Evolutionary conservation across 2,329 filamentous ascomycete genomes (phyloP).

Genomic region (Dactylellina sp.): DNA sequence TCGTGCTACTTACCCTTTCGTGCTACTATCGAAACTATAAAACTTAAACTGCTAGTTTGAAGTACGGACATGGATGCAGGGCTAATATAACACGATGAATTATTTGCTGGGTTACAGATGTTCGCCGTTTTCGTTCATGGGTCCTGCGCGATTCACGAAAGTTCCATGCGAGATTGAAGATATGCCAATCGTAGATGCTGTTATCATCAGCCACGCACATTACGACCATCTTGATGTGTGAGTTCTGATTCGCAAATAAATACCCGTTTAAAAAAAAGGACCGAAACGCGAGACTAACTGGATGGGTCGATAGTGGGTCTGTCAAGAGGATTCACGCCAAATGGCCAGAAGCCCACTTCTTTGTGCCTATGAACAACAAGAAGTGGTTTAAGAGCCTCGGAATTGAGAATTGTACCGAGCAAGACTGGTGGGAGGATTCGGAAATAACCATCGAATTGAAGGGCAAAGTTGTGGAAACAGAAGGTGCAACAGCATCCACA

Average conservation of each 20-base stretch:
- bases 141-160: slow-evolving; percentile 81
- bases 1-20: slow-evolving; percentile 40
- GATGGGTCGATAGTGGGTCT: slow-evolving; percentile 65
- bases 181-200: slow-evolving; percentile 79
- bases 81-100: slow-evolving; percentile 36
- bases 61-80: slow-evolving; percentile 7
- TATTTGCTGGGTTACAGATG: slow-evolving; percentile 69
- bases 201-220: slow-evolving; percentile 88
- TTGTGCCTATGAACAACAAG: slow-evolving; percentile 84
- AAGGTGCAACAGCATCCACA: slow-evolving; percentile 55
- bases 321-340: slow-evolving; percentile 69
- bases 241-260: slow-evolving; percentile 60
- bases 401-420: slow-evolving; percentile 81
- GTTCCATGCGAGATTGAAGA: slow-evolving; percentile 81
- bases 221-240: slow-evolving; percentile 88
- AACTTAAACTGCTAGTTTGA: slow-evolving; percentile 4
- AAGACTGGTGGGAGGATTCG: slow-evolving; percentile 89
- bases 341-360: slow-evolving; percentile 81
- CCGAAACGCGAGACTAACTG: slow-evolving; percentile 64
- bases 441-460: slow-evolving; percentile 55
- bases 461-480: slow-evolving; percentile 55
- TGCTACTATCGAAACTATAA: slow-evolving; percentile 33
- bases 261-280: not conserved
- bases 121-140: slow-evolving; percentile 77
- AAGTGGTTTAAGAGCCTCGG: slow-evolving; percentile 78